Percentiles rank a stretch among this genome's conserved stretches.
These are phyloP conservation scores for Termitomyces sp. DNA, from an alignment of 768 basidiomycete genomes.

Conservation along the genomic window DNA sequence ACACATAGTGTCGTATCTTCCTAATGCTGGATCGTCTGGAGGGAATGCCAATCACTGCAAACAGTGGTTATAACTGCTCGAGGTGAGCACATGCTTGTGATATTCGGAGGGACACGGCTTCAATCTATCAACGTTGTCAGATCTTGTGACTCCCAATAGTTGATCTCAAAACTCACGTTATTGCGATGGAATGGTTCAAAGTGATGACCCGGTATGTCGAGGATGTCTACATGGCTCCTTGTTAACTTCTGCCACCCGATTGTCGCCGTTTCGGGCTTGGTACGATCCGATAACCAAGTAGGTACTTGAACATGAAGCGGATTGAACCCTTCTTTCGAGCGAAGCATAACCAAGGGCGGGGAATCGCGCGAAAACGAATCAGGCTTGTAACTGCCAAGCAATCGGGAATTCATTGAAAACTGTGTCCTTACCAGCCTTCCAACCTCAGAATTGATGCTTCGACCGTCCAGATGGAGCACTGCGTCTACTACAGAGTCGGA, in stretches of 20 bases:
- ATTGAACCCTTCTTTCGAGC: constrained; percentile 44
- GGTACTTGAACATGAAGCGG: constrained; percentile 34
- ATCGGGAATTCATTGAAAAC: constrained; percentile 40
- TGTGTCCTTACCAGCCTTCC: constrained; percentile 37
- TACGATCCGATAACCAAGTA: constrained; percentile 48
- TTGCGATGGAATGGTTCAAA: constrained; percentile 49
- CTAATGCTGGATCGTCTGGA: neutral
- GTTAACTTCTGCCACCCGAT: constrained; percentile 45
- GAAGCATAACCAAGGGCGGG: constrained; percentile 43
- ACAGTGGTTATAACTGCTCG: neutral
- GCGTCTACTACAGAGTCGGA: constrained; percentile 47
- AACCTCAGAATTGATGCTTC: constrained; percentile 24
- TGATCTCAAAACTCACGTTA: constrained; percentile 33
- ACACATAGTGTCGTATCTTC: neutral
- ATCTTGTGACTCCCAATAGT: neutral
- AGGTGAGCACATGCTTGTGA: neutral
- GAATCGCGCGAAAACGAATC: constrained; percentile 14
- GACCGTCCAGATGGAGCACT: constrained; percentile 29
- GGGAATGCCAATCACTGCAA: neutral
- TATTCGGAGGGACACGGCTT: neutral
- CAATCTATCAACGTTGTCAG: neutral
- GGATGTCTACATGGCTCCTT: constrained; percentile 29
- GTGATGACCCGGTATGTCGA: constrained; percentile 64
- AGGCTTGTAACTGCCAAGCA: constrained; percentile 46
- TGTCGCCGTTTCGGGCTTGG: constrained; percentile 24